Conservation (phyloP, 75 land plant species). For the Chamaecyparis obtusa region DNA sequence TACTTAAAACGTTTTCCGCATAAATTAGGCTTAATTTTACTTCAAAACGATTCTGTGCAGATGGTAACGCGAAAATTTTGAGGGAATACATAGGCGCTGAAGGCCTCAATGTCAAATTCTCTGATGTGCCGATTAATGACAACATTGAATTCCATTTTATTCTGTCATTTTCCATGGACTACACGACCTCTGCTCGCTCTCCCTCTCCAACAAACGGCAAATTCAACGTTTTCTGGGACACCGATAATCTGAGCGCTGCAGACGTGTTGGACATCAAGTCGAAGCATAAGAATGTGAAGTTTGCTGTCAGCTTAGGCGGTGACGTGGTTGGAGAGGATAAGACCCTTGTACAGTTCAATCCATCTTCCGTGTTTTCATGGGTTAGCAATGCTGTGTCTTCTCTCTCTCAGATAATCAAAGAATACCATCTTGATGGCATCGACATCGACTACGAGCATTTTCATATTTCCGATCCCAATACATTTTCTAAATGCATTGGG, state of each 20-base stretch:
- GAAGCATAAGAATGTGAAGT: conserved; percentile 22
- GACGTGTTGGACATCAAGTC: conserved; percentile 14
- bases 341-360: background rate
- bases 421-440: conserved; percentile 24
- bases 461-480: background rate
- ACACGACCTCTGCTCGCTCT: background rate
- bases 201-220: conserved; percentile 21
- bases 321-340: background rate
- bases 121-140: conserved; percentile 28
- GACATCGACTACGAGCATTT: conserved; percentile 34
- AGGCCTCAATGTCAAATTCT: conserved; percentile 17
- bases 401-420: conserved; percentile 1
- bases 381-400: conserved; percentile 34
- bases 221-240: conserved; percentile 29
- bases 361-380: conserved; percentile 28
- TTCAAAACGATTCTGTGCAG: background rate
- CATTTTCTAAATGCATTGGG: conserved; percentile 22
- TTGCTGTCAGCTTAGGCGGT: conserved; percentile 27
- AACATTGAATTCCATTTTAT: conserved; percentile 39
- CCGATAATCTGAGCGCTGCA: conserved; percentile 5
- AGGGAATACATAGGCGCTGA: conserved; percentile 5
- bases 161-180: conserved; percentile 46
- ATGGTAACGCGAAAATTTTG: background rate
- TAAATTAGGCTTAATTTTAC: background rate
- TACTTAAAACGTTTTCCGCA: background rate